phyloP scores from a whole-genome alignment of 495 filamentous ascomycete species.

The Aspergillus campestris region DNA sequence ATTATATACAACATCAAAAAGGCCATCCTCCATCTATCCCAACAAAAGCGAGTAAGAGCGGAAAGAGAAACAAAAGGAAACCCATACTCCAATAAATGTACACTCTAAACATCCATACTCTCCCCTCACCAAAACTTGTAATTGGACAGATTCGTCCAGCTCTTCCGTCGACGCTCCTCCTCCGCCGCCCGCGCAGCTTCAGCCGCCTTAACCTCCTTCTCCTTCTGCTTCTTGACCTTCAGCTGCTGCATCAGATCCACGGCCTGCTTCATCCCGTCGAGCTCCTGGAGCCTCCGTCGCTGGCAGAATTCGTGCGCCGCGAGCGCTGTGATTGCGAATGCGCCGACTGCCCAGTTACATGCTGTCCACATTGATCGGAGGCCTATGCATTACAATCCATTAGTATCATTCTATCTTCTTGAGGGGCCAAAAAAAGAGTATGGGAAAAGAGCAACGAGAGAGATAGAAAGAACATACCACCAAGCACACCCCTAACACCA shows the following conservation, averaged over 20 bases:
- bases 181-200: constrained; percentile 32
- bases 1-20: constrained; percentile 13
- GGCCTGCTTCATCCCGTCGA: constrained; percentile 67
- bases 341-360: constrained; percentile 78
- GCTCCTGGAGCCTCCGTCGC: constrained; percentile 57
- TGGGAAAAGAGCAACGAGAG: not conserved
- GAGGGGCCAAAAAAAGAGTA: constrained; percentile 4
- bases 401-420: not conserved
- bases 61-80: constrained; percentile 20
- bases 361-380: constrained; percentile 42
- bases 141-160: constrained; percentile 41
- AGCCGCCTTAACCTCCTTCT: constrained; percentile 52
- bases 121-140: constrained; percentile 38
- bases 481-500: constrained; percentile 58
- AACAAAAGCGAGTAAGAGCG: too few species aligned
- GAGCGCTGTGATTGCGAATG: constrained; percentile 55
- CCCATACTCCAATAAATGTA: constrained; percentile 27
- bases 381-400: constrained; percentile 19
- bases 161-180: constrained; percentile 45
- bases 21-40: too few species aligned
- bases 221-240: constrained; percentile 57
- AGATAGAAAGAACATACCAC: constrained; percentile 45
- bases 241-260: constrained; percentile 72
- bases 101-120: constrained; percentile 6
- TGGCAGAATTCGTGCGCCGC: constrained; percentile 76